Conservation (phyloP, 768 basidiomycete genomes). For the Hygrocybe punicea region DNA sequence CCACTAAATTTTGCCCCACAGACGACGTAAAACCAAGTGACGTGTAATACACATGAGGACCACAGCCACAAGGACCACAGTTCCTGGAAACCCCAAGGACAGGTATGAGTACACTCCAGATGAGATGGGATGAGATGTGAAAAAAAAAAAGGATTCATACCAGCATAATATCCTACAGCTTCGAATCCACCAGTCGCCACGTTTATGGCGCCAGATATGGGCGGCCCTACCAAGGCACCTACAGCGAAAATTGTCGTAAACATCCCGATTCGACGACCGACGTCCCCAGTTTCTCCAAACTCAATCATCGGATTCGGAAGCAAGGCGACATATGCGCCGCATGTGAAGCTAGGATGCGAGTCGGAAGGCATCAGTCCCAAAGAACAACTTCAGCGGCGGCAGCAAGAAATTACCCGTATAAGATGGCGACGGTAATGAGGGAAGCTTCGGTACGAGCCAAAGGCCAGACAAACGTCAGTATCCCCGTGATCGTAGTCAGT, state of each 20-base stretch:
- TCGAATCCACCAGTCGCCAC: constrained; percentile 50
- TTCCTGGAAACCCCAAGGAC: constrained; percentile 23
- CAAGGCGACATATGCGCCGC: constrained; percentile 60
- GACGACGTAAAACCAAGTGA: constrained; percentile 36
- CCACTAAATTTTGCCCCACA: constrained; percentile 41
- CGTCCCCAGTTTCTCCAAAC: constrained; percentile 57
- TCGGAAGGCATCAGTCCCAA: not conserved
- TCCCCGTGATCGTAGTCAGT: constrained; percentile 46
- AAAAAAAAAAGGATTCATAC: constrained; percentile 20
- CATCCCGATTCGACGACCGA: constrained; percentile 65
- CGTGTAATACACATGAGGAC: constrained; percentile 40
- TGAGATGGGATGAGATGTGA: not conserved
- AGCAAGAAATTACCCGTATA: constrained; percentile 49
- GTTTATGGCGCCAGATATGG: constrained; percentile 70
- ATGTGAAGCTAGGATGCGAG: constrained; percentile 45
- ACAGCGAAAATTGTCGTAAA: constrained; percentile 57
- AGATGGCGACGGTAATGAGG: constrained; percentile 47
- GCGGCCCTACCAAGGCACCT: constrained; percentile 65
- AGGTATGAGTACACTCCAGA: not conserved
- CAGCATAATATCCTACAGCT: constrained; percentile 55
- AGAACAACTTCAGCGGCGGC: not conserved
- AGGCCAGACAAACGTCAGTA: constrained; percentile 62
- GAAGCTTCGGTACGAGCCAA: constrained; percentile 40
- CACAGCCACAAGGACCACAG: constrained; percentile 42
- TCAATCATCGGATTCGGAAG: constrained; percentile 55